phyloP scores from a whole-genome alignment of 1,139 yeast genomes.

The Scheffersomyces parashehatae region DNA sequence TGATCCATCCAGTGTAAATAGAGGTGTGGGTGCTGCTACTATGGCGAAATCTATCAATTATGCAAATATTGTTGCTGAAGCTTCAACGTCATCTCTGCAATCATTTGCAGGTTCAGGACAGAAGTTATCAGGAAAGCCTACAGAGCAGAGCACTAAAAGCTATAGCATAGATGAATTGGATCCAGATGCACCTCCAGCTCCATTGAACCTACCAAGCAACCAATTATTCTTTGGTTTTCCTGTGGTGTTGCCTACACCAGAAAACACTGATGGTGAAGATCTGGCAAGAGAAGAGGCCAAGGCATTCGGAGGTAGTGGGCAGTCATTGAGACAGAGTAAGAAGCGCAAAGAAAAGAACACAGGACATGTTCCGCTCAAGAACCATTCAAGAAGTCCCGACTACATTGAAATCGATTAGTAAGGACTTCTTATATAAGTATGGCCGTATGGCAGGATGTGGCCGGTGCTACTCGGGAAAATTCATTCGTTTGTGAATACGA shows the following conservation, averaged over 20 bases:
- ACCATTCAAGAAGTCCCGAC: slow-evolving; percentile 68
- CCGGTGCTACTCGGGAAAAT: too few relatives aligned
- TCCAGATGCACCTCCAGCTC: slow-evolving; percentile 64
- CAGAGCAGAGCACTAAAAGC: slow-evolving; percentile 15
- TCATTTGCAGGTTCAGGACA: slow-evolving; percentile 66
- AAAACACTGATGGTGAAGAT: slow-evolving; percentile 35
- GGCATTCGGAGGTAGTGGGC: slow-evolving; percentile 63
- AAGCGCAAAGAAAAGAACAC: slow-evolving; percentile 66
- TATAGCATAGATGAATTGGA: slow-evolving; percentile 42
- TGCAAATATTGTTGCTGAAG: slow-evolving; percentile 54
- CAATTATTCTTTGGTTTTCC: slow-evolving; percentile 95
- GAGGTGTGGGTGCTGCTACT: slow-evolving; percentile 60
- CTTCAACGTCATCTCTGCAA: slow-evolving; percentile 13
- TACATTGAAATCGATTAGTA: slow-evolving; percentile 72
- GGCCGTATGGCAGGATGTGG: not conserved
- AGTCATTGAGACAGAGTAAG: slow-evolving; percentile 68
- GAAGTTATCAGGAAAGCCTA: slow-evolving; percentile 66
- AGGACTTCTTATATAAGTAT: not conserved
- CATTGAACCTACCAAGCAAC: slow-evolving; percentile 75
- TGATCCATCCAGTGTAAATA: slow-evolving; percentile 36
- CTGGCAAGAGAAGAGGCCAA: slow-evolving; percentile 31
- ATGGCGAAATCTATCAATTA: slow-evolving; percentile 82
- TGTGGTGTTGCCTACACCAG: slow-evolving; percentile 65
- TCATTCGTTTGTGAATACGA: too few relatives aligned
- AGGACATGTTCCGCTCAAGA: slow-evolving; percentile 44